A percentile compares a stretch with the other conserved stretches of the same genome.
These are phyloP conservation scores for Colletotrichum sp. DNA, from an alignment of 2,329 filamentous ascomycete genomes.

Conservation along the genomic window DNA sequence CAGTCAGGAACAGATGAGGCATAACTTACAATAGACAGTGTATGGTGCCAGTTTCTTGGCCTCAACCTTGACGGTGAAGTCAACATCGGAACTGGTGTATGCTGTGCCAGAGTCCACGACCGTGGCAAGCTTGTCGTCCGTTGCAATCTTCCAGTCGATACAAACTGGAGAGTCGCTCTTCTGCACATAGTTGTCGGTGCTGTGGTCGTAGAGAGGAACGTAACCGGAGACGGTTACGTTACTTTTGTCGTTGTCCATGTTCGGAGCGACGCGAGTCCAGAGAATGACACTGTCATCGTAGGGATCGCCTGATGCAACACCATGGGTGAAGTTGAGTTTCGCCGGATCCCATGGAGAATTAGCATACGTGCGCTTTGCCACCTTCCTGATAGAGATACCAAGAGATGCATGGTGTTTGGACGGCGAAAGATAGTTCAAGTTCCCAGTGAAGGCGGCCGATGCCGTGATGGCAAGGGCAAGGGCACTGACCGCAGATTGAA, in stretches of 20 bases:
- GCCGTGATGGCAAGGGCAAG: neutral
- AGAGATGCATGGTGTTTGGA: conserved; percentile 68
- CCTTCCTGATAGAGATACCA: conserved; percentile 68
- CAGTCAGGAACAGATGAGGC: conserved; percentile 26
- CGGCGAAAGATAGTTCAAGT: conserved; percentile 72
- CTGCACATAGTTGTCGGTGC: conserved; percentile 52
- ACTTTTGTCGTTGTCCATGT: conserved; percentile 48
- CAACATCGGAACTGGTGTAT: conserved; percentile 75
- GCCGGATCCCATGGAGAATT: conserved; percentile 47
- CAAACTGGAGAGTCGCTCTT: conserved; percentile 62
- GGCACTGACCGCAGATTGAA: neutral
- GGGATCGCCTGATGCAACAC: conserved; percentile 56
- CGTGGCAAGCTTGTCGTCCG: conserved; percentile 41
- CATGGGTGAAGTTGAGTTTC: conserved; percentile 68
- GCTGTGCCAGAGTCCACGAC: conserved; percentile 62
- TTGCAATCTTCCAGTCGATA: conserved; percentile 67
- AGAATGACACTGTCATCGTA: conserved; percentile 64
- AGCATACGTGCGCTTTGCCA: conserved; percentile 58
- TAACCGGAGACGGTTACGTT: conserved; percentile 48
- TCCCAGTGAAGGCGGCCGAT: conserved; percentile 34
- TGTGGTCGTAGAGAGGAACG: conserved; percentile 50
- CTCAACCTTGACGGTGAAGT: conserved; percentile 79
- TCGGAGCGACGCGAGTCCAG: conserved; percentile 54
- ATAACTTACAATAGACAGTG: conserved; percentile 59
- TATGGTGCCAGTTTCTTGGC: conserved; percentile 66